Percentiles rank a stretch among this genome's conserved stretches.
Conservation (phyloP, 305 asterid species). For the Fraxinus greggii region DNA sequence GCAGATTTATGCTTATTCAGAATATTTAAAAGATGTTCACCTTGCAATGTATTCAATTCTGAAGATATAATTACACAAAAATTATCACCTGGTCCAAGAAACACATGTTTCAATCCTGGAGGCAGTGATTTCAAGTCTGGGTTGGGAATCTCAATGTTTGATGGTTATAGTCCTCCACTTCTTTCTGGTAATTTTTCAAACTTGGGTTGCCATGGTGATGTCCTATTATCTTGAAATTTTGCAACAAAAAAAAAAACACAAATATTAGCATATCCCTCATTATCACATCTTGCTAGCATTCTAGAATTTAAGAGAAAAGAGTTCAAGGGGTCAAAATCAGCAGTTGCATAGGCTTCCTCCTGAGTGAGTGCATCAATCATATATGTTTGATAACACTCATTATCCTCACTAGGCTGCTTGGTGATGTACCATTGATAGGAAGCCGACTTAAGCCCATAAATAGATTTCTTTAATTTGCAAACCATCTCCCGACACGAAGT, state of each 20-base stretch:
- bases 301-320: background rate
- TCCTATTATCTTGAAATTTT: too few relatives aligned
- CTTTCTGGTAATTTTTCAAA: too few relatives aligned
- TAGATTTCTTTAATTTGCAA: too few relatives aligned
- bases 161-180: background rate
- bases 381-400: background rate
- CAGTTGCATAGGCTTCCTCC: background rate
- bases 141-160: background rate
- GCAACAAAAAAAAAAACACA: too few relatives aligned
- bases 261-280: too few relatives aligned
- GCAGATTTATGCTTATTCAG: background rate
- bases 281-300: too few relatives aligned
- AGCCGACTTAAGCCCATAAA: too few relatives aligned
- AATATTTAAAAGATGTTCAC: background rate
- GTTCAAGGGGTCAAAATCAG: background rate
- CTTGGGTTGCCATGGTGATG: too few relatives aligned
- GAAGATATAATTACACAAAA: background rate
- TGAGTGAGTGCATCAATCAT: background rate
- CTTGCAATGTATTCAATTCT: background rate
- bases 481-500: too few relatives aligned
- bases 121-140: background rate
- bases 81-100: background rate
- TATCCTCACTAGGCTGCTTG: background rate
- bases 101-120: background rate
- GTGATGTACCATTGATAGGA: background rate